Evolutionary conservation across 2,329 filamentous ascomycete genomes (phyloP).

Genomic region (Aspergillus uvarum): DNA sequence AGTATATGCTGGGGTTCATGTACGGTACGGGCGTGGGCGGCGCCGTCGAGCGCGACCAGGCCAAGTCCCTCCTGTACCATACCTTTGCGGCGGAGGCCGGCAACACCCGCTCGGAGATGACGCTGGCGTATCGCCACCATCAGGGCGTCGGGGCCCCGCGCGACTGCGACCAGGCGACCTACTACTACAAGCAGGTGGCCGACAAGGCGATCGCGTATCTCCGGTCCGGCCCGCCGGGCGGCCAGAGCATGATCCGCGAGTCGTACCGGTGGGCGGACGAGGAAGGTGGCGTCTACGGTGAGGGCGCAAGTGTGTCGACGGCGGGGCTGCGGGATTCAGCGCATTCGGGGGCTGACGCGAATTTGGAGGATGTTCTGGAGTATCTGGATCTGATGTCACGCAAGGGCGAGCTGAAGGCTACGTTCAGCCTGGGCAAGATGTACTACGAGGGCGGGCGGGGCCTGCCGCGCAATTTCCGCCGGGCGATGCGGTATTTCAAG

Average conservation of each 20-base stretch:
- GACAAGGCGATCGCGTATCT: slow-evolving; percentile 90
- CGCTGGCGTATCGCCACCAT: slow-evolving; percentile 81
- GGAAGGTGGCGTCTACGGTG: slow-evolving; percentile 86
- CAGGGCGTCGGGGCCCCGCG: slow-evolving; percentile 80
- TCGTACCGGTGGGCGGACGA: slow-evolving; percentile 87
- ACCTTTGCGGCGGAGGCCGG: slow-evolving; percentile 86
- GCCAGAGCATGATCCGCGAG: slow-evolving; percentile 72
- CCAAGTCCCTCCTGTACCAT: slow-evolving; percentile 88
- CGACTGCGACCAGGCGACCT: slow-evolving; percentile 79
- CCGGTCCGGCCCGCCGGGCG: slow-evolving; percentile 85
- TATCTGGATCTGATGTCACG: slow-evolving; percentile 88
- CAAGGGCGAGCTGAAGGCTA: slow-evolving; percentile 84
- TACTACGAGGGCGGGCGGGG: slow-evolving; percentile 84
- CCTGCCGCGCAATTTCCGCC: slow-evolving; percentile 68
- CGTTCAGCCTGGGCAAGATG: slow-evolving; percentile 78
- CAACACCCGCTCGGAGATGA: slow-evolving; percentile 88
- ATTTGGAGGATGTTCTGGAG: slow-evolving; percentile 90
- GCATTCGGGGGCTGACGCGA: slow-evolving; percentile 77
- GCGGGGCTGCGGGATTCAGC: slow-evolving; percentile 73
- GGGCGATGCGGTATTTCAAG: slow-evolving; percentile 78
- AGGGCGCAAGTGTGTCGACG: slow-evolving; percentile 85
- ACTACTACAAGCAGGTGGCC: slow-evolving; percentile 89
- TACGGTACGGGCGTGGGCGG: slow-evolving; percentile 89
- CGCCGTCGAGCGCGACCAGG: slow-evolving; percentile 80
- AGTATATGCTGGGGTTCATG: slow-evolving; percentile 94